Evolutionary conservation across 164 flowering plant genomes (phyloP), one percentile per base, ranked within the genome.

Genomic region (Macadamia integrifolia): DNA sequence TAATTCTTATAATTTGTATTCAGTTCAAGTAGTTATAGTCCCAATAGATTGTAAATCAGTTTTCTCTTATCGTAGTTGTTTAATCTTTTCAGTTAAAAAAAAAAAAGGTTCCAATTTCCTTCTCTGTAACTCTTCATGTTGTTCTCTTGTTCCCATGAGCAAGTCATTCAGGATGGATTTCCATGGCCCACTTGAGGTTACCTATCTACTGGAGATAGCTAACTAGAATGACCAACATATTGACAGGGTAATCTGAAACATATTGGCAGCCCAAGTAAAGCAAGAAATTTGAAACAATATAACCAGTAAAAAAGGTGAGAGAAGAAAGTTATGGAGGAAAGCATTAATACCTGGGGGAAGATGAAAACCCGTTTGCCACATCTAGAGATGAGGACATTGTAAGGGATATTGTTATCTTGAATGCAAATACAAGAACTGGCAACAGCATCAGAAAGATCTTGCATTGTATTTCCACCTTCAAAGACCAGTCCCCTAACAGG

Each of bases 361-460:
- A 90, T 76, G 70, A 88, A 90, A 55, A 88, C 66, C 35, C 84
- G 71, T 68, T 71, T 85, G 42, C 96, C 96, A 43, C 79, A 83
- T 73, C 83, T 90, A 58, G 95, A 60, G 52, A 92, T 85, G 74
- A 92, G 92, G 13, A 92, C 83, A 73, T 92, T 90, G 82, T 71
- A 86, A 18, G 96, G 96, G n/a, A 88, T 81, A 75, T 87, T 87
- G 74, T 80, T 85, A 29, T 84, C 76, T 78, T 92, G 98, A 17
- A 88, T 85, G 74, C 78, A 82, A 69, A 88, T 80, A 77, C 93
- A 92, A 5, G 88, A 64, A 55, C 64, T 75, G 9, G 96, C 77
- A 49, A 90, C 89, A 40, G 74, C 81, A 75, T 81, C 76, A 11
- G 96, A 82, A 29, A 92, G 74, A 66, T 81, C 84, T 66, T 73